Base-by-base conservation (phyloP, 169 alveolate genomes). In the Pseudocohnilembus persalinus region DNA sequence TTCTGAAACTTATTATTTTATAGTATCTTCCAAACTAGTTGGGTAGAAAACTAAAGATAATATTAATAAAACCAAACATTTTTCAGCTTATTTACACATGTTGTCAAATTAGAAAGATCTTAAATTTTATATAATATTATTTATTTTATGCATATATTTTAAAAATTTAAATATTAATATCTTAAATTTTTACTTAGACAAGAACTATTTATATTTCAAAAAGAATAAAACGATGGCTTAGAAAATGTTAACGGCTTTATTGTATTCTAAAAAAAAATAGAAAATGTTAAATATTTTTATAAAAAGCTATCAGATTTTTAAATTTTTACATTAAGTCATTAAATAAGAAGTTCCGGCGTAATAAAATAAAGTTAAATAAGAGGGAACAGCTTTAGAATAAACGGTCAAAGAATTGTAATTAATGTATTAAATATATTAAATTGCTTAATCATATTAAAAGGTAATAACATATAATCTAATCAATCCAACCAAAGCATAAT, bases 41-140 rank as follows among this genome's bases (percentile, higher is more conserved):
- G 84, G 84, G 33, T 35, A 35, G 76, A 79, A 79, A 64, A 64
- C 74, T 29, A 79, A 29, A 64, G 76, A 29, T 64, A 79, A 34
- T 0, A 63, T 73, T 29, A 79, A 79, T 49, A 79, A 63, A 27
- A 68, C 35, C 11, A 79, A 68, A 29, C 76, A 33, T 49, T 79
- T 79, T 79, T 79, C 84, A 26, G 64, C 35, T 79, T 79, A 29
- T 27, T 79, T 79, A 16, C 30, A 1, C 49, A 79, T 79, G 73
- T 79, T 79, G 0, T 79, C 84, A 29, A 24, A 79, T 79, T 79
- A 79, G 29, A 49, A 79, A 29, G 84, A 79, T 68, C 82, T 77
- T 34, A 31, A 29, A 76, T 20, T 76, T 15, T 27, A 34, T 31
- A 27, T 31, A 31, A 33, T 31, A 31, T 20, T 20, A 1, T n/a